Percentiles rank a stretch among this genome's conserved stretches.
These are phyloP conservation scores for Globisporangium heterothallicum DNA, from an alignment of 352 stramenopile genomes.

Conservation along the genomic window DNA sequence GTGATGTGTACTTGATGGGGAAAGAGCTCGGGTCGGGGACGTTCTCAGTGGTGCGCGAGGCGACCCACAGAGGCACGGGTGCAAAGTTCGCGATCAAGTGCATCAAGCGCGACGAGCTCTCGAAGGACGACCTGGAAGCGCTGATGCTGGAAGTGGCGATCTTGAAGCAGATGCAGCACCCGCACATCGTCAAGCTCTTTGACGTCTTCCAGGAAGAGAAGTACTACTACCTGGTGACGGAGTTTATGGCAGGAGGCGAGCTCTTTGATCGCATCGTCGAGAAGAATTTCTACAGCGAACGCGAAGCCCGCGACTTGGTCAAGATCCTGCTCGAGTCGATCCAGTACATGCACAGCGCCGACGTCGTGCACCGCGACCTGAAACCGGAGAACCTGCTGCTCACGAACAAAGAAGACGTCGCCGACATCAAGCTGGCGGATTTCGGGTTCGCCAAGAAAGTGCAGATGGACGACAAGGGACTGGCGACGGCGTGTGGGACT, in stretches of 20 bases:
- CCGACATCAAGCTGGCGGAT: conserved; percentile 79
- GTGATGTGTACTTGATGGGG: conserved; percentile 59
- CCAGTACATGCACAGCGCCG: conserved; percentile 76
- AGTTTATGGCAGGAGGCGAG: conserved; percentile 89
- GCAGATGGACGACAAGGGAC: conserved; percentile 36
- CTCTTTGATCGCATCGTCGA: conserved; percentile 86
- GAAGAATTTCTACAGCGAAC: conserved; percentile 84
- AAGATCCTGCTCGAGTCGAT: conserved; percentile 79
- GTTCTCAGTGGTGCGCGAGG: conserved; percentile 58
- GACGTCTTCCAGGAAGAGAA: conserved; percentile 89
- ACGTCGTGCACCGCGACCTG: conserved; percentile 92
- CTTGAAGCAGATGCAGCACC: conserved; percentile 80
- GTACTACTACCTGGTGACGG: conserved; percentile 97
- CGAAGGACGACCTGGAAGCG: conserved; percentile 53
- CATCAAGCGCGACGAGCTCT: conserved; percentile 42
- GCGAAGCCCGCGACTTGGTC: conserved; percentile 72
- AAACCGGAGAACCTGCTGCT: conserved; percentile 96
- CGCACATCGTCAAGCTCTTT: conserved; percentile 86
- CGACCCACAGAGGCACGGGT: conserved; percentile 36
- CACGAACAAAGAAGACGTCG: conserved; percentile 63
- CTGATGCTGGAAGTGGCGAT: conserved; percentile 78
- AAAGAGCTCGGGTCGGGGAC: conserved; percentile 46
- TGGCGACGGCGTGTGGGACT: conserved; percentile 69
- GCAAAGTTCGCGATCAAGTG: conserved; percentile 57
- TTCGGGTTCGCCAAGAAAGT: conserved; percentile 84